Evolutionary conservation across 2,329 filamentous ascomycete genomes (phyloP), one percentile per base, ranked within the genome.

Genomic region (Chaetomiaceae sp.): DNA sequence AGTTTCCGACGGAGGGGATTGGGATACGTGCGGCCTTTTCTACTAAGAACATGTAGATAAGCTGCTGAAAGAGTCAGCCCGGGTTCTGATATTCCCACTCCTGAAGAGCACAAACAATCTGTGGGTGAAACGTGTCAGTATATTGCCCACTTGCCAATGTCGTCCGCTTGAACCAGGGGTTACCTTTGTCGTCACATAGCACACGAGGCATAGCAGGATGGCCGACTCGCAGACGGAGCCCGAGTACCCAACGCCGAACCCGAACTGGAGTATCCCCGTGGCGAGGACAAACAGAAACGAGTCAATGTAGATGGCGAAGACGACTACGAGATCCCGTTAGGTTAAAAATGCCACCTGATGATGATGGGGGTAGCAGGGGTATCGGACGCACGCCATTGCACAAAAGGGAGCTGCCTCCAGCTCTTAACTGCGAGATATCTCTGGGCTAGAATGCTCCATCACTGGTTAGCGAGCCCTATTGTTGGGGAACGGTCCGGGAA

Each of bases 41-140:
- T 1, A 83, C 81, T 2, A 86, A 69, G 62, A 85, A 86, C 23
- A 81, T 71, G 61, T 85, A 86, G n/a, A 85, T 80, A 20, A 84
- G 67, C 69, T 77, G 55, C 36, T 25, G 10, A n/a, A n/a, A 18
- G 11, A 20, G 46, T 59, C 48, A 58, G 54, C n/a, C n/a, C 2
- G 0, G 10, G 14, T 21, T 13, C 29, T 23, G 25, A 27, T 8
- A 13, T 4, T 16, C 5, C 16, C n/a, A 9, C 10, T 30, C 20
- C 5, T 38, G 16, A n/a, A 14, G 36, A 20, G 34, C 5, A 60
- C 67, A 43, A 45, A 71, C 67, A 58, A 70, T 67, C 69, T 71
- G 53, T 33, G 13, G 16, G 1, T 27, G 27, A 11, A 1, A 14
- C 25, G 10, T 13, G 53, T 60, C 36, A 60, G 58, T 34, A 40